Conservation (phyloP, 2,329 filamentous ascomycete species). For the Talaromyces verruculosus region DNA sequence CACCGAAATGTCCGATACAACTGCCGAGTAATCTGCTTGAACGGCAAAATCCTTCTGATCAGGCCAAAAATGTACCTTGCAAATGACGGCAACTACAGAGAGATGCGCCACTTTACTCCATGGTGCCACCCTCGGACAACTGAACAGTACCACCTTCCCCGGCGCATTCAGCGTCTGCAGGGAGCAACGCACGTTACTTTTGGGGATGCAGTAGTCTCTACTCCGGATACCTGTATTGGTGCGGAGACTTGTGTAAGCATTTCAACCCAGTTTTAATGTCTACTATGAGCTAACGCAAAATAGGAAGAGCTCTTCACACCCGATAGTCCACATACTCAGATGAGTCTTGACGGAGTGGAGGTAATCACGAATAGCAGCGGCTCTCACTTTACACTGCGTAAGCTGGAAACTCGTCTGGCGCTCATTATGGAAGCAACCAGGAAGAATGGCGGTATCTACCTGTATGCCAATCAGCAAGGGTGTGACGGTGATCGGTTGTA, state of each 20-base stretch:
- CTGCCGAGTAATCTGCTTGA: constrained; percentile 58
- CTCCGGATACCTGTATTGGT: constrained; percentile 60
- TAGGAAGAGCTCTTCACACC: constrained; percentile 66
- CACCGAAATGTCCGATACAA: constrained; percentile 55
- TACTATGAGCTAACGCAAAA: constrained; percentile 47
- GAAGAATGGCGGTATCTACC: constrained; percentile 45
- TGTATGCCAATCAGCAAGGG: constrained; percentile 47
- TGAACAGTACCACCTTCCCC: constrained; percentile 64
- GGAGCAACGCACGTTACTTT: constrained; percentile 58
- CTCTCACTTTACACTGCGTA: constrained; percentile 56
- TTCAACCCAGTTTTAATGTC: background rate
- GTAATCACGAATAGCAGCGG: constrained; percentile 65
- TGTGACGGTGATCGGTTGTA: constrained; percentile 59
- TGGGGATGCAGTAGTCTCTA: constrained; percentile 64
- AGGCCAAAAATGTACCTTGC: constrained; percentile 66
- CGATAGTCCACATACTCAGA: constrained; percentile 53
- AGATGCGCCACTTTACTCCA: constrained; percentile 54
- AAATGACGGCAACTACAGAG: constrained; percentile 64
- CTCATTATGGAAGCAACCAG: constrained; percentile 64
- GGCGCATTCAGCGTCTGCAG: constrained; percentile 57
- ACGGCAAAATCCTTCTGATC: constrained; percentile 68
- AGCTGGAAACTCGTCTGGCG: constrained; percentile 61
- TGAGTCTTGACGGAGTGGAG: constrained; percentile 67
- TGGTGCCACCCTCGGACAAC: constrained; percentile 55
- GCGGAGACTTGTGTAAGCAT: constrained; percentile 24